These are phyloP conservation scores for Penstemon davidsonii DNA, from an alignment of 257 asterid genomes.

Conservation along the genomic window DNA sequence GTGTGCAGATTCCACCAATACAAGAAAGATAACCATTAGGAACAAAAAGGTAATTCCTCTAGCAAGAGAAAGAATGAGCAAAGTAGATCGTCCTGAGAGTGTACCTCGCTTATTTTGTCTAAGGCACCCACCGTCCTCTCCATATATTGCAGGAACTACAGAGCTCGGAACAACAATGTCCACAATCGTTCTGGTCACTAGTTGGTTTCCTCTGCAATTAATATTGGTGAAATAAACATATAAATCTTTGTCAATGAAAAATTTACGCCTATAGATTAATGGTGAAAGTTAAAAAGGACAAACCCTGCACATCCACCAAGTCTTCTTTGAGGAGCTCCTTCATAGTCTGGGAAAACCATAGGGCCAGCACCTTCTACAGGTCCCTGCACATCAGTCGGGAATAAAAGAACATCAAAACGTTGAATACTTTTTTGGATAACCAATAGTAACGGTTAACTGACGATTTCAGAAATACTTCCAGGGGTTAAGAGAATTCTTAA, in stretches of 20 bases:
- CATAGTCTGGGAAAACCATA: conserved; percentile 71
- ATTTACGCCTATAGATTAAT: conserved; percentile 12
- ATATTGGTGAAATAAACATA: conserved; percentile 23
- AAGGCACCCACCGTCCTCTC: conserved; percentile 89
- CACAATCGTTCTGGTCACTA: too few relatives aligned
- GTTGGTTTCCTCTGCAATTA: conserved; percentile 63
- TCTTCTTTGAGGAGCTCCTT: conserved; percentile 75
- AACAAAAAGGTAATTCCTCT: not conserved
- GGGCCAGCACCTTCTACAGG: conserved; percentile 64
- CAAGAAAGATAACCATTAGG: not conserved
- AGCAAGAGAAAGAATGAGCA: not conserved
- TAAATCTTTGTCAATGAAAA: not conserved
- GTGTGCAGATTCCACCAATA: not conserved
- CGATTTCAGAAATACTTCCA: conserved; percentile 14
- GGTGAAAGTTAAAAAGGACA: conserved; percentile 36
- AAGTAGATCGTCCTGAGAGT: conserved; percentile 6
- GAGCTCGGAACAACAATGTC: conserved; percentile 93
- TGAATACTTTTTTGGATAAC: not conserved
- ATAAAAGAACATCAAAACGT: not conserved
- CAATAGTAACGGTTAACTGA: conserved; percentile 2
- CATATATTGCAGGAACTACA: conserved; percentile 86
- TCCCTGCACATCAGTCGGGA: conserved; percentile 55
- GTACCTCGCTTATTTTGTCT: conserved; percentile 89
- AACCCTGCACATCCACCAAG: conserved; percentile 80
- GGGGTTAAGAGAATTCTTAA: not conserved